Evolutionary conservation across 2,329 filamentous ascomycete genomes (phyloP).

Genomic region (Pyricularia grisea): DNA sequence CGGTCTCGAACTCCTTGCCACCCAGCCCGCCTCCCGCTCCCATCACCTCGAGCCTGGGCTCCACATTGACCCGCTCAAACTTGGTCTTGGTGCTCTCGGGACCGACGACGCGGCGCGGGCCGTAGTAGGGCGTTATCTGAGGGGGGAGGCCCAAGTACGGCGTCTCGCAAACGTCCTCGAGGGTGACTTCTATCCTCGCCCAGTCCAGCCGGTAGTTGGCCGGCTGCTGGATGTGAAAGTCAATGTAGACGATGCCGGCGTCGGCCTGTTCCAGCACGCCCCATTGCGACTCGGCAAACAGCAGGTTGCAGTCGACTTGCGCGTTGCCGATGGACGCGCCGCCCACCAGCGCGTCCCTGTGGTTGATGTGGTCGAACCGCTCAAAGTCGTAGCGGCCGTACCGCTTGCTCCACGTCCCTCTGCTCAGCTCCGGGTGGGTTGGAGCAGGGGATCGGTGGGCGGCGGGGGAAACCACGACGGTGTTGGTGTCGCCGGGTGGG

Average conservation of each 20-base stretch:
- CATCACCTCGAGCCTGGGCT: not conserved
- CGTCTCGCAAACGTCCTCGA: not conserved
- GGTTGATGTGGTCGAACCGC: conserved; percentile 4
- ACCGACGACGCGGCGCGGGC: not conserved
- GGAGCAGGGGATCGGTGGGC: no score
- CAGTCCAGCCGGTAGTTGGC: not conserved
- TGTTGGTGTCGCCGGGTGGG: not conserved
- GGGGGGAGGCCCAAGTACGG: not conserved
- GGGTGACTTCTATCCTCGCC: not conserved
- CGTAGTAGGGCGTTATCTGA: not conserved
- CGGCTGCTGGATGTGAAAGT: not conserved
- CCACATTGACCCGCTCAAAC: not conserved
- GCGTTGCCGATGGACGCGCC: conserved; percentile 5
- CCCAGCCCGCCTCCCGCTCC: not conserved
- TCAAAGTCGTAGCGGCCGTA: conserved; percentile 7
- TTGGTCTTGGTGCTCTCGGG: not conserved
- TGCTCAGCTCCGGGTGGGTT: not conserved
- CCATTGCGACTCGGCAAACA: conserved; percentile 6
- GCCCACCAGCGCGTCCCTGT: conserved; percentile 5
- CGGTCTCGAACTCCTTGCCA: not conserved
- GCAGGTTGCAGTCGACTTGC: conserved; percentile 6
- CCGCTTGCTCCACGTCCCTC: conserved; percentile 1
- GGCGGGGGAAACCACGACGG: not conserved
- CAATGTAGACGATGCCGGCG: conserved; percentile 7
- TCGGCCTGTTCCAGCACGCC: not conserved